A percentile compares a stretch with the other conserved stretches of the same genome.
phyloP scores from a whole-genome alignment of 495 filamentous ascomycete species.

The Daldinia bambusicola region DNA sequence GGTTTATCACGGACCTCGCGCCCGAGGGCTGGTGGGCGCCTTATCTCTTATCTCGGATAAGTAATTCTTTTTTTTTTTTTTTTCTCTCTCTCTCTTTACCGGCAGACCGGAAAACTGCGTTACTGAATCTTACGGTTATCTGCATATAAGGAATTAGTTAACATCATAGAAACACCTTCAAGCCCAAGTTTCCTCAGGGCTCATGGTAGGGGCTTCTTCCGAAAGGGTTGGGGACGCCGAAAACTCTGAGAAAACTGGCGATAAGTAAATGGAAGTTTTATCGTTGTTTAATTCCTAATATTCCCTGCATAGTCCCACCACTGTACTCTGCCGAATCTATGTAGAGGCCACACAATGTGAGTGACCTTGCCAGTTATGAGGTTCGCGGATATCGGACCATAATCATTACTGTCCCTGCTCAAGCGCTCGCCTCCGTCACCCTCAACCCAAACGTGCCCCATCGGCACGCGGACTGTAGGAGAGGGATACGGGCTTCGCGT shows the following conservation, averaged over 20 bases:
- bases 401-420: constrained; percentile 77
- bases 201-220: not conserved
- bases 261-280: not conserved
- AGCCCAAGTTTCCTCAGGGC: not conserved
- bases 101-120: not conserved
- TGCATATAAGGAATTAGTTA: not conserved
- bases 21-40: constrained; percentile 1
- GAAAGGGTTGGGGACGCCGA: not conserved
- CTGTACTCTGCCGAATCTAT: constrained; percentile 59
- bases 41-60: constrained; percentile 8
- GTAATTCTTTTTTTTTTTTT: not conserved
- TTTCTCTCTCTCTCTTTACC: not conserved
- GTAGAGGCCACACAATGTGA: constrained; percentile 69
- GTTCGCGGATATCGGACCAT: constrained; percentile 71
- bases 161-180: not conserved
- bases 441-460: constrained; percentile 82
- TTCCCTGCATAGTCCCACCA: constrained; percentile 60
- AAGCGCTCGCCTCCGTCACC: constrained; percentile 70
- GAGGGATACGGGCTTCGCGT: constrained; percentile 71
- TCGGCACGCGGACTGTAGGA: constrained; percentile 66
- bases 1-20: constrained; percentile 11
- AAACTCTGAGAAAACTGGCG: not conserved
- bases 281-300: constrained; percentile 23
- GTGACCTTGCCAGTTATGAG: constrained; percentile 72
- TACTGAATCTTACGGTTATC: not conserved